Evolutionary conservation across 805 yeast genomes (phyloP).

Genomic region (Pachysolen tannophilus): DNA sequence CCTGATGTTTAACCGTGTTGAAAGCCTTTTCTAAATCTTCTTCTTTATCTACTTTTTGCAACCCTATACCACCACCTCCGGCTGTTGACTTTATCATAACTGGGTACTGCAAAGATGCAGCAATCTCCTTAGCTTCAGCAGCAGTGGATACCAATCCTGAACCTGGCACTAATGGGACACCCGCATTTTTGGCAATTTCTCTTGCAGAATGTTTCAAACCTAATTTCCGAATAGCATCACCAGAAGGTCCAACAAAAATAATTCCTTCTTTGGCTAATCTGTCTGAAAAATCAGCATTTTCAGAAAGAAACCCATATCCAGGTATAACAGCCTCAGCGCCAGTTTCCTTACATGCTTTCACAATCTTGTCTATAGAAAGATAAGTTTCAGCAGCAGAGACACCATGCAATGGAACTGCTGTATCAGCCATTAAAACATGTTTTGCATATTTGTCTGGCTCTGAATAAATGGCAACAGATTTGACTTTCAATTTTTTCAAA

Average conservation of each 20-base stretch:
- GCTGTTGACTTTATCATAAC: conserved; percentile 97
- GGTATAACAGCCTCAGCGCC: conserved; percentile 95
- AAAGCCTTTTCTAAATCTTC: conserved; percentile 79
- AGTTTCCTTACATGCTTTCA: conserved; percentile 75
- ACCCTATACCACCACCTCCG: conserved; percentile 99
- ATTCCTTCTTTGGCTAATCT: conserved; percentile 76
- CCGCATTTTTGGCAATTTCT: conserved; percentile 84
- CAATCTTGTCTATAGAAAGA: conserved; percentile 74
- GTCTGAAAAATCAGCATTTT: conserved; percentile 93
- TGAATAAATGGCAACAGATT: conserved; percentile 82
- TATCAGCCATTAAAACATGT: conserved; percentile 81
- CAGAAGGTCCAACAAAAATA: conserved; percentile 94
- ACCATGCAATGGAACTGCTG: conserved; percentile 73
- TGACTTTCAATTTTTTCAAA: conserved; percentile 68
- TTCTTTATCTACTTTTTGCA: conserved; percentile 83
- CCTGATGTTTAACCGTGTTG: conserved; percentile 90
- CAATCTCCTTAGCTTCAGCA: conserved; percentile 68
- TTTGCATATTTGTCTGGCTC: conserved; percentile 85
- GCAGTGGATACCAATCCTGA: conserved; percentile 71
- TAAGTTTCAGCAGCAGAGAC: conserved; percentile 86
- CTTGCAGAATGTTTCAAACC: conserved; percentile 97
- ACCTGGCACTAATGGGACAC: conserved; percentile 97
- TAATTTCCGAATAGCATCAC: conserved; percentile 81
- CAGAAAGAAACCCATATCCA: conserved; percentile 94
- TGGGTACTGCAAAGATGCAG: conserved; percentile 73